Conservation (phyloP, 169 alveolate species). For the Plasmodium sp. region DNA sequence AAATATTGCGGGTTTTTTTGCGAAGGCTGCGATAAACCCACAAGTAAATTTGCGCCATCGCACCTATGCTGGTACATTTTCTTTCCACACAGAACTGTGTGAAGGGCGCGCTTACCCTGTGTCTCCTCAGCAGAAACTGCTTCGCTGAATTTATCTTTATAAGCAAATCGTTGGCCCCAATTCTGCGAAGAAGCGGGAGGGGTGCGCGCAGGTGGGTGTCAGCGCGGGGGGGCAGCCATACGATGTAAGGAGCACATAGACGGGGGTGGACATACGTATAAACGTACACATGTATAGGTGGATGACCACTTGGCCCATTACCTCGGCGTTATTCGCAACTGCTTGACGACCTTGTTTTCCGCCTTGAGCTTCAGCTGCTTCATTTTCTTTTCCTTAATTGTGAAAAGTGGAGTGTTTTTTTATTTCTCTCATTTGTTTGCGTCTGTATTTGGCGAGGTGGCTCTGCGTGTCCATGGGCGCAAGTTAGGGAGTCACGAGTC, state of each 20-base stretch:
- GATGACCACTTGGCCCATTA: not conserved
- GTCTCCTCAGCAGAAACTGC: constrained; percentile 52
- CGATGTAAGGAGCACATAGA: not conserved
- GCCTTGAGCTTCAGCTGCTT: constrained; percentile 45
- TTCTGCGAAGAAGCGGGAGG: constrained; percentile 8
- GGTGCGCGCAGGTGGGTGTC: not conserved
- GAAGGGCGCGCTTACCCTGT: constrained; percentile 8
- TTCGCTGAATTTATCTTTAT: constrained; percentile 69
- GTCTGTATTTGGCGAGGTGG: not conserved
- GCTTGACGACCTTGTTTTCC: constrained; percentile 61
- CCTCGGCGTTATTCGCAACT: constrained; percentile 70
- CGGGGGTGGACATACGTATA: not conserved
- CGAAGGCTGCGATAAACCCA: not conserved
- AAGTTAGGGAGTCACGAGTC: not conserved
- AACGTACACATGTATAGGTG: not conserved
- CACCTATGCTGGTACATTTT: not conserved
- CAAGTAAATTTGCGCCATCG: not conserved
- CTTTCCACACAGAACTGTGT: not conserved
- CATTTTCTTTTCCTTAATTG: constrained; percentile 68
- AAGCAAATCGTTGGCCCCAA: constrained; percentile 47
- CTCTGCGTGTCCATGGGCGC: not conserved
- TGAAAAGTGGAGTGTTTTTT: not conserved
- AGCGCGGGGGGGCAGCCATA: not conserved
- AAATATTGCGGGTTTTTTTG: not conserved
- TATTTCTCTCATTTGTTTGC: not conserved